phyloP scores from a whole-genome alignment of 495 filamentous ascomycete genomes.

The Penicillium riverlandense region DNA sequence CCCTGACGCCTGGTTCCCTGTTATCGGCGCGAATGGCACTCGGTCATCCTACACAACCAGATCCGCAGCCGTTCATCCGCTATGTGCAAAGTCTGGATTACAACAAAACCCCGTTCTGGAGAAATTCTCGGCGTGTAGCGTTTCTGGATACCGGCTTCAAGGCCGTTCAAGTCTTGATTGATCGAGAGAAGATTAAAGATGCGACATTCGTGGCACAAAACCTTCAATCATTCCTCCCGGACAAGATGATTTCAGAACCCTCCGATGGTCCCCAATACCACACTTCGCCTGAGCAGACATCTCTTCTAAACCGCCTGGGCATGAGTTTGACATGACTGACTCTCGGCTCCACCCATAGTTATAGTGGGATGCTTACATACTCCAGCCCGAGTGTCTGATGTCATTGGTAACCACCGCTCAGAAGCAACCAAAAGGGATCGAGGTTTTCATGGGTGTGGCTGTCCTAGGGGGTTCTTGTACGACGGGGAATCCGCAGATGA shows the following conservation, averaged over 20 bases:
- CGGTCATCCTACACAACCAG: slow-evolving; percentile 29
- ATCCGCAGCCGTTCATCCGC: slow-evolving; percentile 22
- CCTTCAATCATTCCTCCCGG: slow-evolving; percentile 25
- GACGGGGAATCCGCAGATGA: too few relatives aligned
- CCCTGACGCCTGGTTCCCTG: slow-evolving; percentile 15
- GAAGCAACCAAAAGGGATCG: too few relatives aligned
- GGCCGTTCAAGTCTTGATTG: slow-evolving; percentile 28
- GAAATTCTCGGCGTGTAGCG: slow-evolving; percentile 12
- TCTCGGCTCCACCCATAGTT: background rate
- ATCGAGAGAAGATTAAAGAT: slow-evolving; percentile 20
- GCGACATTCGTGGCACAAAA: slow-evolving; percentile 22
- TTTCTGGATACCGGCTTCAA: slow-evolving; percentile 26
- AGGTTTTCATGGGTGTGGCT: too few relatives aligned
- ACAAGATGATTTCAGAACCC: slow-evolving; percentile 5
- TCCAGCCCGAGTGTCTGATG: too few relatives aligned
- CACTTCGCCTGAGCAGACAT: slow-evolving; percentile 13
- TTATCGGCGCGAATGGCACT: slow-evolving; percentile 19
- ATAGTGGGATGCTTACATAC: background rate
- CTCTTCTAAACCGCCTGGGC: slow-evolving; percentile 21
- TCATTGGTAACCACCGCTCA: too few relatives aligned
- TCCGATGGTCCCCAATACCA: slow-evolving; percentile 5
- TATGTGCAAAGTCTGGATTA: slow-evolving; percentile 13
- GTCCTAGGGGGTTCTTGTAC: too few relatives aligned
- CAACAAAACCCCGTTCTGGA: slow-evolving; percentile 11
- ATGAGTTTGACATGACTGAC: slow-evolving; percentile 21